These are phyloP conservation scores for Amylocystis lapponica DNA, from an alignment of 768 basidiomycete genomes.

Conservation along the genomic window DNA sequence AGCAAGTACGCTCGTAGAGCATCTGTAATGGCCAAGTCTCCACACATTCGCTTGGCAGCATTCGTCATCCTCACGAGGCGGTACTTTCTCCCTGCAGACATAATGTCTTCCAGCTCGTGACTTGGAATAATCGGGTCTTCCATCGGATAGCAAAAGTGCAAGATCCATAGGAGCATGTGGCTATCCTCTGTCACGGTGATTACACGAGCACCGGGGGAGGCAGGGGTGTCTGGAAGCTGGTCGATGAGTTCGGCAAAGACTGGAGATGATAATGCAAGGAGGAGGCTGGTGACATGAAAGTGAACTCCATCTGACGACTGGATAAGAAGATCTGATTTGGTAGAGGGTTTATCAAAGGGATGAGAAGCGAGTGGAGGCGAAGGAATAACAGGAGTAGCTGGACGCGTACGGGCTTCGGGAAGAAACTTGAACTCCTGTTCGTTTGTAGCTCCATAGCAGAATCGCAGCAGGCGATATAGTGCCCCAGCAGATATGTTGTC, in stretches of 20 bases:
- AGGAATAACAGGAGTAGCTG: too few relatives aligned
- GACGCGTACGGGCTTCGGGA: too few relatives aligned
- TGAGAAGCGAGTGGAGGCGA: too few relatives aligned
- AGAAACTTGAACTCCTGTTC: too few relatives aligned
- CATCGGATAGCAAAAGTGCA: constrained; percentile 6
- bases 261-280: constrained; percentile 23
- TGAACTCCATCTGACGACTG: constrained; percentile 21
- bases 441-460: too few relatives aligned
- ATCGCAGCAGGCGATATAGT: too few relatives aligned
- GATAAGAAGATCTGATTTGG: constrained; percentile 23
- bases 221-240: neutral
- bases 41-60: neutral
- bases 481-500: too few relatives aligned
- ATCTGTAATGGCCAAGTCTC: neutral
- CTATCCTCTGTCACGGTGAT: neutral
- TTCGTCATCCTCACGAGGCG: neutral
- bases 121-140: neutral
- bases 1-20: constrained; percentile 2
- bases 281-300: constrained; percentile 18
- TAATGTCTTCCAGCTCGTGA: neutral
- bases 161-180: neutral
- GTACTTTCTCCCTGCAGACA: neutral
- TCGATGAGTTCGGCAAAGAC: constrained; percentile 14
- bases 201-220: neutral
- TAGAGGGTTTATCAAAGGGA: too few relatives aligned